Evolutionary conservation across 106 monocot genomes (phyloP), one percentile per base, ranked within the genome.

Genomic region (Dioscorea dumetorum): DNA sequence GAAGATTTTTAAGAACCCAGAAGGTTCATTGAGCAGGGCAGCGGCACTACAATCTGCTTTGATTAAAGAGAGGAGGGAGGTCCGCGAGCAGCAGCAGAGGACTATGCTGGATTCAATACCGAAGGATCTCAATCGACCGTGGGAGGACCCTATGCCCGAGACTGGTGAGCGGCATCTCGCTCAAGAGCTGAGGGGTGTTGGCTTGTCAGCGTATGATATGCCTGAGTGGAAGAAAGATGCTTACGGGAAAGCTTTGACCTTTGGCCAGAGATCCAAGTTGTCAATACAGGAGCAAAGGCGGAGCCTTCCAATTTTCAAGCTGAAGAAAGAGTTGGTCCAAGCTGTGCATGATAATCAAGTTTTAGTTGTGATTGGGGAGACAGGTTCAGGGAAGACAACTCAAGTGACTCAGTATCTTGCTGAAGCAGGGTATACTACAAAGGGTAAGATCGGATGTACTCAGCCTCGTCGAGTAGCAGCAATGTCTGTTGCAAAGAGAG

Each of bases 211-310:
- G 24, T 95, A 95, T 75, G 94, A 91, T 64, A 95, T 95, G 94
- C 94, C 94, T 12, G 94, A 95, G 58, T 95, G 94, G 94, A 95
- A 95, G 67, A 95, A 95, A 72, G 91, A 95, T 69, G 94, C 94
- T 4, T 95, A 91, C 66, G 94, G 94, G n/a, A 95, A 95, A 66
- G 83, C 90, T 35, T 66, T 95, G 54, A 95, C 94, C 33, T 95
- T 91, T 76, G 94, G 94, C 15, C 91, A 95, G 66, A 82, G 90
- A 52, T 95, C 94, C 4, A 95, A 95, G 70, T 73, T 95, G 28
- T 95, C 94, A 11, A 81, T 95, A 41, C 94, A 95, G 67, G 94
- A 95, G 15, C 94, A 95, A 69, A 83, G 90, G 68, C 90, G 91
- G 79, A 91, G 87, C 58, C 90, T 95, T 72, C 94, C 94, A 3